Percentiles rank a stretch among this genome's conserved stretches.
These are phyloP conservation scores for Hymenoscyphus repandus DNA, from an alignment of 2,329 filamentous ascomycete species.

Conservation along the genomic window DNA sequence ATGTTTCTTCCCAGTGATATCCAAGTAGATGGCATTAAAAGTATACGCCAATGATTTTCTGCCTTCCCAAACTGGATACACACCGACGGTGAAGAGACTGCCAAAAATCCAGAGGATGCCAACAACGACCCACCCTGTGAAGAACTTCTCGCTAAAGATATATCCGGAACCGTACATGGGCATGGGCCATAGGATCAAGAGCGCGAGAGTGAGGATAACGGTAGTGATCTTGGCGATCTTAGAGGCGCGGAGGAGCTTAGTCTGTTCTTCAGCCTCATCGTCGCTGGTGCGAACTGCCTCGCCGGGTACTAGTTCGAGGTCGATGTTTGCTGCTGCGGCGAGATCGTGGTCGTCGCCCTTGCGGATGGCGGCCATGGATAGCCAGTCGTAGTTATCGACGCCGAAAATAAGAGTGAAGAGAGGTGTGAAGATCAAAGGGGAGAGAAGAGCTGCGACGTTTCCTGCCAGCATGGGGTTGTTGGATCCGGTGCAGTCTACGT, in stretches of 20 bases:
- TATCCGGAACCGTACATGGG: slow-evolving; percentile 82
- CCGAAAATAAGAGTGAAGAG: slow-evolving; percentile 64
- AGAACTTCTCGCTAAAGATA: slow-evolving; percentile 76
- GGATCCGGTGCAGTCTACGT: slow-evolving; percentile 71
- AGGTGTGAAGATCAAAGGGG: slow-evolving; percentile 69
- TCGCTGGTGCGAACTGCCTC: slow-evolving; percentile 34
- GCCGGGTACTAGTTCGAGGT: slow-evolving; percentile 59
- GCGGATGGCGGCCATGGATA: slow-evolving; percentile 74
- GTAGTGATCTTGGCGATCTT: slow-evolving; percentile 47
- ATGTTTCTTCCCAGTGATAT: slow-evolving; percentile 44
- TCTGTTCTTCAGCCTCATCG: slow-evolving; percentile 37
- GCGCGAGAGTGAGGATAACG: slow-evolving; percentile 58
- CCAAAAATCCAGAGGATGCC: slow-evolving; percentile 78
- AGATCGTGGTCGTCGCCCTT: slow-evolving; percentile 74
- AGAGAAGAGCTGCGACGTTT: slow-evolving; percentile 77
- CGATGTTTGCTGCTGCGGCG: slow-evolving; percentile 55
- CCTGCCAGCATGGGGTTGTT: slow-evolving; percentile 86
- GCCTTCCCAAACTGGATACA: slow-evolving; percentile 80
- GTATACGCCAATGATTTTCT: slow-evolving; percentile 60
- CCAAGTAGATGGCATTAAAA: slow-evolving; percentile 54
- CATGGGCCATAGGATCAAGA: slow-evolving; percentile 86
- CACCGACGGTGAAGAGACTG: slow-evolving; percentile 64
- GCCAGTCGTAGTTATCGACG: slow-evolving; percentile 75
- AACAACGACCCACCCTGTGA: slow-evolving; percentile 73
- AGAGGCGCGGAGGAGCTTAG: slow-evolving; percentile 48